Percentiles rank a stretch among this genome's conserved stretches.
phyloP scores from a whole-genome alignment of 106 monocot species.

The Platanthera zijinensis region DNA sequence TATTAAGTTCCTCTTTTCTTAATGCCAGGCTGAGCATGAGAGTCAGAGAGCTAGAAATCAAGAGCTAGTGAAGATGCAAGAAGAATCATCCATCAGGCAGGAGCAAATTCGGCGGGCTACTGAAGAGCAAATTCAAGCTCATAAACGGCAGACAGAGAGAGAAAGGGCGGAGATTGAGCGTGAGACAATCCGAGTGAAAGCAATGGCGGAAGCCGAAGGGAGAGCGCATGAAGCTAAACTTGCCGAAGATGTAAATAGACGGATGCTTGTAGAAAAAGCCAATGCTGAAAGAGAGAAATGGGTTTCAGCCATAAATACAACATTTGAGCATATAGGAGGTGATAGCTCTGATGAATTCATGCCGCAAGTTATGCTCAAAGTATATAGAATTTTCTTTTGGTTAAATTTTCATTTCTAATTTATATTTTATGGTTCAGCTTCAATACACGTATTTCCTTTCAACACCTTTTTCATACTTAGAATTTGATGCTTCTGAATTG shows the following conservation, averaged over 20 bases:
- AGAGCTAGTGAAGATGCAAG: slow-evolving; percentile 96
- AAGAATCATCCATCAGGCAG: slow-evolving; percentile 79
- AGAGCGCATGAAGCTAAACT: slow-evolving; percentile 76
- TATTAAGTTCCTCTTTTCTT: slow-evolving; percentile 8
- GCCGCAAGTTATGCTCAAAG: no score
- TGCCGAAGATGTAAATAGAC: slow-evolving; percentile 80
- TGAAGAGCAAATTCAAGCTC: slow-evolving; percentile 90
- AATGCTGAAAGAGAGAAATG: slow-evolving; percentile 98
- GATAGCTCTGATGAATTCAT: slow-evolving; percentile 7
- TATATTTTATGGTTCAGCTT: not conserved
- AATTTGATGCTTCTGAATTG: not conserved
- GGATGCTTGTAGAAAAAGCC: slow-evolving; percentile 69
- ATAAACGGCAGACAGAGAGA: slow-evolving; percentile 74
- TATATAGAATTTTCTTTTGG: no score
- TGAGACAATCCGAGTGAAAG: slow-evolving; percentile 62
- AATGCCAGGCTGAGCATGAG: slow-evolving; percentile 77
- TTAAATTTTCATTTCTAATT: no score
- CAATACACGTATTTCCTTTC: not conserved
- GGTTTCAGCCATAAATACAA: slow-evolving; percentile 85
- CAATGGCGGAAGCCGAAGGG: slow-evolving; percentile 88
- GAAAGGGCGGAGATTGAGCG: slow-evolving; percentile 83
- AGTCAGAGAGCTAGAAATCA: slow-evolving; percentile 86
- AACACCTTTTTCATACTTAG: not conserved
- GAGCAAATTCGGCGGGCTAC: slow-evolving; percentile 81
- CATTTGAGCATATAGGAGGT: slow-evolving; percentile 98